Percentiles rank a stretch among this genome's conserved stretches.
These are phyloP conservation scores for Spinacia oleracea DNA, from an alignment of 179 eudicot species.

Conservation along the genomic window DNA sequence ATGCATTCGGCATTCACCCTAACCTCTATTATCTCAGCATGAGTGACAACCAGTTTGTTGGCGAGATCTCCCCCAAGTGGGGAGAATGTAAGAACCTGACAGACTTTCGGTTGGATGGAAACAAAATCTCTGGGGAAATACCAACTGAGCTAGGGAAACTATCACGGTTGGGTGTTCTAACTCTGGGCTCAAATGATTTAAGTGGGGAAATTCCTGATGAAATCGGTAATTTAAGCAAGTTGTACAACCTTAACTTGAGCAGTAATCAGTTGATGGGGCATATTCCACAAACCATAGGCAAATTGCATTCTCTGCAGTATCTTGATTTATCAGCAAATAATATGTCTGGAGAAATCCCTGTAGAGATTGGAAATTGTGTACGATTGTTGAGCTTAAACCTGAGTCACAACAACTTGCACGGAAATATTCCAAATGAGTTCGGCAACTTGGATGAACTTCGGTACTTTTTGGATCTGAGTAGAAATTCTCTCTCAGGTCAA, in stretches of 20 bases:
- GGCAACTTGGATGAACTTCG: constrained; percentile 50
- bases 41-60: constrained; percentile 52
- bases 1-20: constrained; percentile 62
- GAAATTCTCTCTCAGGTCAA: constrained; percentile 56
- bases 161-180: constrained; percentile 39
- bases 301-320: constrained; percentile 36
- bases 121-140: constrained; percentile 57
- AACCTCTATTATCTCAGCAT: constrained; percentile 46
- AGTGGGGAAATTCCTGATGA: constrained; percentile 55
- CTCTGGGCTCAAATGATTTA: constrained; percentile 50
- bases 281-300: constrained; percentile 50
- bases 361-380: constrained; percentile 45
- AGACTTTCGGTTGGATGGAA: constrained; percentile 46
- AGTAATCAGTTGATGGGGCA: constrained; percentile 50
- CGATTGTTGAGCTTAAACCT: constrained; percentile 50
- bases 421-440: constrained; percentile 49
- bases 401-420: constrained; percentile 51
- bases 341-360: constrained; percentile 48
- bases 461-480: constrained; percentile 49
- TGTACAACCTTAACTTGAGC: constrained; percentile 48
- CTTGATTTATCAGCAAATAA: constrained; percentile 63
- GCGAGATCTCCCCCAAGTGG: constrained; percentile 59
- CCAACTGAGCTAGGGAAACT: constrained; percentile 63
- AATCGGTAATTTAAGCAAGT: constrained; percentile 38
- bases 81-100: constrained; percentile 52